These are phyloP conservation scores for Fusarium sarcochroum DNA, from an alignment of 2,329 filamentous ascomycete genomes.

Conservation along the genomic window DNA sequence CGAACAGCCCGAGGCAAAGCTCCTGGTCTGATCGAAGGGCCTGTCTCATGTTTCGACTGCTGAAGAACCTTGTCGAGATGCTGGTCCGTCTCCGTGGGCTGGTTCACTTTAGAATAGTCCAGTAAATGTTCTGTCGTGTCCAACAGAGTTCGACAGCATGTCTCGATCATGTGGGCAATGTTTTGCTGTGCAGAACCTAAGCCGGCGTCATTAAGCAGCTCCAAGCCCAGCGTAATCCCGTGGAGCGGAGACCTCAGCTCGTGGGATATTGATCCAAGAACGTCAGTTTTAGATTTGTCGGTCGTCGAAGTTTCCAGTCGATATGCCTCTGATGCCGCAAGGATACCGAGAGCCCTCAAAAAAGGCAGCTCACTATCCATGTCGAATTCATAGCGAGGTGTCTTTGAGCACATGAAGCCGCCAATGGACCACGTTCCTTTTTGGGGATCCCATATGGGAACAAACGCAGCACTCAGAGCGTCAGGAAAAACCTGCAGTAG, in stretches of 20 bases:
- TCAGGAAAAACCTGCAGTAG: constrained; percentile 56
- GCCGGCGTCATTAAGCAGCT: constrained; percentile 65
- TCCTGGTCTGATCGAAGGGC: no score
- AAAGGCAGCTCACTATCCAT: constrained; percentile 63
- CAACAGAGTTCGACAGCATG: constrained; percentile 63
- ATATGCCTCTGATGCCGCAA: constrained; percentile 69
- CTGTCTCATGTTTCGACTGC: no score
- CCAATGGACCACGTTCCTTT: constrained; percentile 63
- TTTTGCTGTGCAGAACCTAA: constrained; percentile 62
- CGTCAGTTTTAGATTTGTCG: constrained; percentile 67
- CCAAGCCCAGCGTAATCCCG: constrained; percentile 67
- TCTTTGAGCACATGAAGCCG: constrained; percentile 63
- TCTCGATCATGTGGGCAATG: constrained; percentile 63
- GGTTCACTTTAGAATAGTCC: constrained; percentile 68
- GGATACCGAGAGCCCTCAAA: constrained; percentile 64
- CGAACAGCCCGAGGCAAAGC: constrained; percentile 41
- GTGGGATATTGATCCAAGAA: constrained; percentile 71
- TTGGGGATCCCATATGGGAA: constrained; percentile 62
- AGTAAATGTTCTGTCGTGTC: constrained; percentile 67
- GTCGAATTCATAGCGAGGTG: constrained; percentile 59
- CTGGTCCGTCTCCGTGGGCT: constrained; percentile 32
- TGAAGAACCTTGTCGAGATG: no score
- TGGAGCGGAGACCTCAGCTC: constrained; percentile 72
- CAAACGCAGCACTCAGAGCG: constrained; percentile 60
- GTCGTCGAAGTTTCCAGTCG: constrained; percentile 56